phyloP scores from a whole-genome alignment of 148 eudicot species.

The Cornus kousa region DNA sequence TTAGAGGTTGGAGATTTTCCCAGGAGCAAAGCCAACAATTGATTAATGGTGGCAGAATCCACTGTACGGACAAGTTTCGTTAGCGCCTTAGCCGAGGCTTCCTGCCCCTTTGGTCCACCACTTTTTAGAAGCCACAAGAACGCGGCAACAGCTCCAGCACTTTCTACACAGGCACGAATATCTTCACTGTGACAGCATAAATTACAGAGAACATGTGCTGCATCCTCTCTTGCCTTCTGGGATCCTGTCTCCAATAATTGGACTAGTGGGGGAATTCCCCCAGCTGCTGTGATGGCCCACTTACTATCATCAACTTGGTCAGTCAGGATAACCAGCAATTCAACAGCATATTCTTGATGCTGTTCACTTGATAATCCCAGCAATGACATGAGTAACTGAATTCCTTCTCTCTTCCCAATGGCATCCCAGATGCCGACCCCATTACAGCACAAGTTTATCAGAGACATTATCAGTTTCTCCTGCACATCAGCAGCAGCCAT shows the following conservation, averaged over 20 bases:
- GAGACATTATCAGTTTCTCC: slow-evolving; percentile 56
- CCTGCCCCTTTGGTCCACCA: slow-evolving; percentile 69
- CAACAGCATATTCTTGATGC: slow-evolving; percentile 79
- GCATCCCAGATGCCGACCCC: slow-evolving; percentile 67
- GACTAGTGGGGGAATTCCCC: slow-evolving; percentile 87
- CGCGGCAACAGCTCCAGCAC: slow-evolving; percentile 76
- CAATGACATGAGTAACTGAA: slow-evolving; percentile 69
- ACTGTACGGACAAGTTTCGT: slow-evolving; percentile 53
- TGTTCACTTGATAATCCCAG: slow-evolving; percentile 77
- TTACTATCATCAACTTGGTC: slow-evolving; percentile 82
- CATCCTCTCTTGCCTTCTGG: slow-evolving; percentile 66
- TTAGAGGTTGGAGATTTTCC: slow-evolving; percentile 67
- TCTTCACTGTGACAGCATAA: slow-evolving; percentile 83
- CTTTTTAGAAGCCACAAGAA: slow-evolving; percentile 74
- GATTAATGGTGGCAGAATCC: slow-evolving; percentile 67
- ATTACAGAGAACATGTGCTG: slow-evolving; percentile 62
- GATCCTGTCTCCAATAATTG: slow-evolving; percentile 76
- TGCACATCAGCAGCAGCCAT: slow-evolving; percentile 65
- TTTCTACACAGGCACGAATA: slow-evolving; percentile 77
- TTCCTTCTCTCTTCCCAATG: slow-evolving; percentile 71
- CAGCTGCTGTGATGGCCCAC: slow-evolving; percentile 94
- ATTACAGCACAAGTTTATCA: slow-evolving; percentile 61
- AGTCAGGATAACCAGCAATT: slow-evolving; percentile 55
- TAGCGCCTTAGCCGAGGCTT: slow-evolving; percentile 65
- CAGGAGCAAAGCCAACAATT: slow-evolving; percentile 67